These are phyloP conservation scores for Lipomyces kockii DNA, from an alignment of 805 yeast species.

Conservation along the genomic window DNA sequence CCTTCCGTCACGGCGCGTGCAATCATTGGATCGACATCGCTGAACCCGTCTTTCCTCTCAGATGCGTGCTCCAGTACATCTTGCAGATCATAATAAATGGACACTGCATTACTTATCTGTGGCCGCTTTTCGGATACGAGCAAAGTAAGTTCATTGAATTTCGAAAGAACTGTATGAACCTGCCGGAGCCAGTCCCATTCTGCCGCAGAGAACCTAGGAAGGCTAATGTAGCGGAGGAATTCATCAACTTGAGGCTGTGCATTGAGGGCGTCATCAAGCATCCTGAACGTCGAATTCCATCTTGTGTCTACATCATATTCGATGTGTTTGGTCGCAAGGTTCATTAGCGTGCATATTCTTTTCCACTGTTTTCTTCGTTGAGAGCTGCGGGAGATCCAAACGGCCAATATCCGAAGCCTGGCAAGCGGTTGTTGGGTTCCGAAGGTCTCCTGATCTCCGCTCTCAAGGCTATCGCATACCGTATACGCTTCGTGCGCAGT, in stretches of 20 bases:
- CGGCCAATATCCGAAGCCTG: constrained; percentile 1
- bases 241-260: not conserved
- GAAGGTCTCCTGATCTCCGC: not conserved
- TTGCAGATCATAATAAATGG: not conserved
- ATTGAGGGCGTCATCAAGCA: not conserved
- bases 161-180: not conserved
- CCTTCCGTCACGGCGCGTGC: not conserved
- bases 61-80: not conserved
- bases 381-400: constrained; percentile 1
- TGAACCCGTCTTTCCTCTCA: not conserved
- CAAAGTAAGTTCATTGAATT: no score
- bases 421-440: not conserved
- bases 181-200: not conserved
- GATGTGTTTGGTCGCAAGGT: not conserved
- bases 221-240: not conserved
- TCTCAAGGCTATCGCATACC: not conserved
- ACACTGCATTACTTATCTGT: no score
- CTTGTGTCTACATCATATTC: constrained; percentile 4
- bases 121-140: no score
- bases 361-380: constrained; percentile 2
- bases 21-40: not conserved
- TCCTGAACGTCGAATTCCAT: no score
- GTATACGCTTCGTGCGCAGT: not conserved
- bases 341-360: no score
- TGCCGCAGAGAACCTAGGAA: not conserved